phyloP scores from a whole-genome alignment of 805 yeast species.

The Priceomyces melissophilus region DNA sequence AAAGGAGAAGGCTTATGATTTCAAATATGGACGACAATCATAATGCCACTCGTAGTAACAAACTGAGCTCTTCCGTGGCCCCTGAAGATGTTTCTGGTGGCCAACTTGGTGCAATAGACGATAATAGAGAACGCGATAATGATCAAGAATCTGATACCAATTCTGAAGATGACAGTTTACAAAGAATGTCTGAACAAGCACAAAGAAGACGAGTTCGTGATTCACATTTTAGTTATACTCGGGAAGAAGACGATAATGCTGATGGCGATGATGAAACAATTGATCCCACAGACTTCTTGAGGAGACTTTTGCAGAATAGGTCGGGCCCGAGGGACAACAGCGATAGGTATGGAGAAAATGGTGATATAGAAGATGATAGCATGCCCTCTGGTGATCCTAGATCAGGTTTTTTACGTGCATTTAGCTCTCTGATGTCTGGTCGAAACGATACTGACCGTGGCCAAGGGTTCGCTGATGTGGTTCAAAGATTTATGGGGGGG shows the following conservation, averaged over 20 bases:
- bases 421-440: constrained; percentile 18
- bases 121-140: no score
- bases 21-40: no score
- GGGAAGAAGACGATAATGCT: constrained; percentile 14
- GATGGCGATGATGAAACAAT: constrained; percentile 12
- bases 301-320: constrained; percentile 16
- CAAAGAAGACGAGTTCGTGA: constrained; percentile 13
- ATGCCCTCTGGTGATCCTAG: constrained; percentile 16
- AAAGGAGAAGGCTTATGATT: no score
- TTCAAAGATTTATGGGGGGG: constrained; percentile 33
- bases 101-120: no score
- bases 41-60: no score
- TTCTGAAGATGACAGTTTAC: constrained; percentile 25
- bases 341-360: constrained; percentile 7
- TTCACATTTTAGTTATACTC: constrained; percentile 16
- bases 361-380: constrained; percentile 14
- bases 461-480: constrained; percentile 27
- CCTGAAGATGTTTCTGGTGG: no score
- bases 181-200: constrained; percentile 38
- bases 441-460: constrained; percentile 10
- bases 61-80: no score
- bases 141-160: constrained; percentile 5
- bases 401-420: constrained; percentile 24
- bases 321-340: constrained; percentile 9
- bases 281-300: constrained; percentile 17